phyloP scores from a whole-genome alignment of 106 monocot species.

The Acorus gramineus region DNA sequence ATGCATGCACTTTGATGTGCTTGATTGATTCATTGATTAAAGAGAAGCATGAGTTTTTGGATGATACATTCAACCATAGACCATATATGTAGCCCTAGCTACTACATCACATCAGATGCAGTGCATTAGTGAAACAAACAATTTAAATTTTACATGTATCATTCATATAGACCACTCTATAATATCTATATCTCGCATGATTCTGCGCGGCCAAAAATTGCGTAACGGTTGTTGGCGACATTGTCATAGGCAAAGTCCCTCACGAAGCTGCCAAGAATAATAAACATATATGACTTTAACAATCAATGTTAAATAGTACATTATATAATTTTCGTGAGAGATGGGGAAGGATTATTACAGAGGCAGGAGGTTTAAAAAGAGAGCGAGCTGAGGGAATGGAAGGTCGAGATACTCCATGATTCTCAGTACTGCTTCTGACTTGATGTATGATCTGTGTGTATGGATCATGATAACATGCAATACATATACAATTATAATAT shows the following conservation, averaged over 20 bases:
- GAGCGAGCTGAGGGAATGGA: conserved; percentile 77
- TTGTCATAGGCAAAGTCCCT: conserved; percentile 87
- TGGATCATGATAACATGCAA: neutral
- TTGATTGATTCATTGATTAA: too few species aligned
- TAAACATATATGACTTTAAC: neutral
- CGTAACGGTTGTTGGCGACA: conserved; percentile 76
- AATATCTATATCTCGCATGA: conserved; percentile 52
- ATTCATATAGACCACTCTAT: too few species aligned
- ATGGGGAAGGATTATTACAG: conserved; percentile 33
- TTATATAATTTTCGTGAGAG: too few species aligned
- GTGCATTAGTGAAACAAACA: too few species aligned
- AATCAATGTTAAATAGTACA: too few species aligned
- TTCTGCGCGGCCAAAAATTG: conserved; percentile 57
- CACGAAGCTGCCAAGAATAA: conserved; percentile 35
- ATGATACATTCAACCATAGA: too few species aligned
- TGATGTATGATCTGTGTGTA: conserved; percentile 59
- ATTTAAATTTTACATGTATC: too few species aligned
- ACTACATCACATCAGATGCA: too few species aligned
- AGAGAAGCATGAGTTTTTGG: too few species aligned
- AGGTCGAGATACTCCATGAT: conserved; percentile 87
- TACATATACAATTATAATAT: too few species aligned
- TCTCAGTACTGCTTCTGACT: conserved; percentile 87
- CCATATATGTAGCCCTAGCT: too few species aligned
- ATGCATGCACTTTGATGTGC: too few species aligned
- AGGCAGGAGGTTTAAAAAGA: conserved; percentile 55